A percentile compares a stretch with the other conserved stretches of the same genome.
Conservation (phyloP, 345 rosid species). For the Moringa oleifera region DNA sequence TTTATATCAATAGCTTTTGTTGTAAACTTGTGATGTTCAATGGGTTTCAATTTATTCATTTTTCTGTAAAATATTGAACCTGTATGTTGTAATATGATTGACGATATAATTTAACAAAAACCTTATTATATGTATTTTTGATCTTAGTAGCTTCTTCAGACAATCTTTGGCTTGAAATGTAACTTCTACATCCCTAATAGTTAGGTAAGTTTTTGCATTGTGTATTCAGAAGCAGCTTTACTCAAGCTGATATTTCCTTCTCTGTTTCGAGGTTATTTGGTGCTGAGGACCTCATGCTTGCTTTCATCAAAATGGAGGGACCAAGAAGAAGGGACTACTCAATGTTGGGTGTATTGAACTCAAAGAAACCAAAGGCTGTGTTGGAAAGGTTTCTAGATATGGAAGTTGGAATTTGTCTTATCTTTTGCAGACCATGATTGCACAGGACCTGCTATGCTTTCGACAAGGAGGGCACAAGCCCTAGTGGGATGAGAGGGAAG, state of each 20-base stretch:
- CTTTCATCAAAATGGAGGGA: slow-evolving; percentile 13
- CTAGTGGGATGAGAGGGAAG: slow-evolving; percentile 36
- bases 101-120: slow-evolving; percentile 13
- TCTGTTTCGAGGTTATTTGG: too few species aligned
- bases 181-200: too few species aligned
- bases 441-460: slow-evolving; percentile 19
- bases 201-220: too few species aligned
- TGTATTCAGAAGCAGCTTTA: too few species aligned
- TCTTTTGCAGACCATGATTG: slow-evolving; percentile 39
- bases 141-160: slow-evolving; percentile 1
- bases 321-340: slow-evolving; percentile 3
- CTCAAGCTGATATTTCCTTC: too few species aligned
- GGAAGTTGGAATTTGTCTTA: slow-evolving; percentile 23
- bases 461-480: slow-evolving; percentile 24
- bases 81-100: slow-evolving; percentile 25
- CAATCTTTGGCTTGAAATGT: too few species aligned
- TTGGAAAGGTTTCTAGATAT: slow-evolving; percentile 24
- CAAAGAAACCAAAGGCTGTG: not conserved
- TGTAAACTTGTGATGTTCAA: slow-evolving; percentile 25
- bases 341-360: not conserved
- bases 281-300: not conserved
- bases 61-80: slow-evolving; percentile 42
- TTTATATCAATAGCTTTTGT: slow-evolving; percentile 23
- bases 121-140: not conserved
- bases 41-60: slow-evolving; percentile 29